These are phyloP conservation scores for Phytophthora pistaciae DNA, from an alignment of 352 stramenopile species.

Conservation along the genomic window DNA sequence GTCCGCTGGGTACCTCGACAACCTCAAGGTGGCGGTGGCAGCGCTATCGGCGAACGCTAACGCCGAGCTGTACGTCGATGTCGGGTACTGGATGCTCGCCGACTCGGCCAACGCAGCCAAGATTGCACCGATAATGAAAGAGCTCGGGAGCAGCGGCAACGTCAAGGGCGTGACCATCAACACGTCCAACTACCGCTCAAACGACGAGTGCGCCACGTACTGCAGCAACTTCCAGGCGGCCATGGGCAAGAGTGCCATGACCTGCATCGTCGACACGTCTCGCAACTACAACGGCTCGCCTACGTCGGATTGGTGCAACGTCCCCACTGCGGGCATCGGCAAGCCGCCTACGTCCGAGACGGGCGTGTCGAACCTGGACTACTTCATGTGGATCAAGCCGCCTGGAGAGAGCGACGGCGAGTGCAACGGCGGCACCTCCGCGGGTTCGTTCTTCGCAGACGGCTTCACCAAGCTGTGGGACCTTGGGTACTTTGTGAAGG, in stretches of 20 bases:
- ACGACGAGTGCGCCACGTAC: slow-evolving; percentile 41
- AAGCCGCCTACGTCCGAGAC: slow-evolving; percentile 51
- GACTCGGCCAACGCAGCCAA: slow-evolving; percentile 31
- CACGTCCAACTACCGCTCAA: slow-evolving; percentile 75
- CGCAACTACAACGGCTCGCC: slow-evolving; percentile 57
- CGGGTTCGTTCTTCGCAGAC: slow-evolving; percentile 59
- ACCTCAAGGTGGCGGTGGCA: slow-evolving; percentile 54
- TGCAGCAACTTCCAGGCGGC: slow-evolving; percentile 63
- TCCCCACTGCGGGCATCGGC: slow-evolving; percentile 58
- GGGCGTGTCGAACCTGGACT: slow-evolving; percentile 54
- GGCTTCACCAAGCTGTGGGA: slow-evolving; percentile 72
- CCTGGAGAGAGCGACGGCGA: slow-evolving; percentile 66
- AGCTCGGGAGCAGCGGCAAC: slow-evolving; percentile 38
- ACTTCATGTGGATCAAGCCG: slow-evolving; percentile 75
- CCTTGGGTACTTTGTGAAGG: slow-evolving; percentile 61
- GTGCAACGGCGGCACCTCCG: slow-evolving; percentile 48
- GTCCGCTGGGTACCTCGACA: slow-evolving; percentile 52
- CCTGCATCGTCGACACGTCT: slow-evolving; percentile 69
- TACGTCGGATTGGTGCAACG: slow-evolving; percentile 75
- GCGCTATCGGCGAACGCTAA: slow-evolving; percentile 57
- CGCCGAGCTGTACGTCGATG: slow-evolving; percentile 66
- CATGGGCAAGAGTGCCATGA: slow-evolving; percentile 44
- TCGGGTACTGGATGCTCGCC: slow-evolving; percentile 66
- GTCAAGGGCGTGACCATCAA: slow-evolving; percentile 75
- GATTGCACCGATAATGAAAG: slow-evolving; percentile 49